phyloP scores from a whole-genome alignment of 2,329 filamentous ascomycete species.

The Arthrobotrys conoides region DNA sequence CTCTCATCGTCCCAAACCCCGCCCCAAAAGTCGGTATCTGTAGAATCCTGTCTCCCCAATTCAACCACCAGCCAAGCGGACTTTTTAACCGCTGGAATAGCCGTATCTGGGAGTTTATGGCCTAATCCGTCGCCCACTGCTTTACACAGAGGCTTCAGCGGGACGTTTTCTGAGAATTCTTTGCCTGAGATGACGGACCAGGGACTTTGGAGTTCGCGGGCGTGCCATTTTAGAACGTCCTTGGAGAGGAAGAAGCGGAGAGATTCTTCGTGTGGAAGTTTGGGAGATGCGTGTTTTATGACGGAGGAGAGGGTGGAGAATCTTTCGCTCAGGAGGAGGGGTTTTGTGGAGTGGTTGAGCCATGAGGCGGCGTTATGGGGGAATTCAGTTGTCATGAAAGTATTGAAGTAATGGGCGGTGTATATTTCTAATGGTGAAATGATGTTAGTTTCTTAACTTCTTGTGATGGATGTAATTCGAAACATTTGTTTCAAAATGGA shows the following conservation, averaged over 20 bases:
- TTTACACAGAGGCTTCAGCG: constrained; percentile 26
- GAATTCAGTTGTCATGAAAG: constrained; percentile 49
- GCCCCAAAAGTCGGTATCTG: constrained; percentile 41
- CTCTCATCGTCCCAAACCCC: constrained; percentile 46
- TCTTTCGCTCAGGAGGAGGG: constrained; percentile 24
- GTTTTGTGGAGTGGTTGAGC: constrained; percentile 16
- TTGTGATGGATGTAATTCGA: background rate
- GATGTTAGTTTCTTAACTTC: background rate
- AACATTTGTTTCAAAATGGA: background rate
- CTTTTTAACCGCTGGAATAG: constrained; percentile 36
- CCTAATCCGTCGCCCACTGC: constrained; percentile 23
- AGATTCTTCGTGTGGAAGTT: constrained; percentile 16
- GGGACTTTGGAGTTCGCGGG: constrained; percentile 24
- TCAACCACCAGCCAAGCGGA: constrained; percentile 36
- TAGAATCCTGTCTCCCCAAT: constrained; percentile 40
- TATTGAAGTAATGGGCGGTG: constrained; percentile 39
- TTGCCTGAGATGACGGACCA: constrained; percentile 23
- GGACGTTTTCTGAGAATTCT: constrained; percentile 40
- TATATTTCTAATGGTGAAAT: constrained; percentile 33
- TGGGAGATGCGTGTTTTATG: constrained; percentile 10
- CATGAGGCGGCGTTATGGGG: constrained; percentile 39
- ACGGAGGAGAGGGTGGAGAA: constrained; percentile 38
- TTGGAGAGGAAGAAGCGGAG: constrained; percentile 30
- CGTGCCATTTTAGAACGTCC: constrained; percentile 38
- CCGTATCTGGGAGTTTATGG: constrained; percentile 19